phyloP scores from a whole-genome alignment of 305 asterid species.

The Ruellia speciosa region DNA sequence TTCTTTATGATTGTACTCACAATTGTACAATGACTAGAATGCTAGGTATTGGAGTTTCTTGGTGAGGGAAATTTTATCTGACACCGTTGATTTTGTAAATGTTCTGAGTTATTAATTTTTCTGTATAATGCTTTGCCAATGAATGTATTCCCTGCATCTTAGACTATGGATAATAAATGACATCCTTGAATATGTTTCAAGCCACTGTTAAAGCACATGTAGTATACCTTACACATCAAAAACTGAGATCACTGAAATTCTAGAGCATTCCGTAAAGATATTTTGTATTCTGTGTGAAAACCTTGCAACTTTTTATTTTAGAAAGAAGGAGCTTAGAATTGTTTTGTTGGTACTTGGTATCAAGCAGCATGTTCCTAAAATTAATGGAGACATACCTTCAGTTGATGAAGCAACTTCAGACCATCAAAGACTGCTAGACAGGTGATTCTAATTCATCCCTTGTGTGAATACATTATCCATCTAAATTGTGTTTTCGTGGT shows the following conservation, averaged over 20 bases:
- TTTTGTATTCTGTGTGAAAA: slow-evolving; percentile 17
- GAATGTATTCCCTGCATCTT: too few species aligned
- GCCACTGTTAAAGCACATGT: too few species aligned
- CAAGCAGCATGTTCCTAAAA: slow-evolving; percentile 84
- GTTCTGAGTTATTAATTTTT: too few species aligned
- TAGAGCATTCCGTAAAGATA: not conserved
- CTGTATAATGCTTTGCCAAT: too few species aligned
- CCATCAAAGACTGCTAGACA: slow-evolving; percentile 85
- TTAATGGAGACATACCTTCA: slow-evolving; percentile 88
- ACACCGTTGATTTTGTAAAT: too few species aligned
- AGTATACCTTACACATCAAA: slow-evolving; percentile 7
- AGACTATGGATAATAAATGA: too few species aligned
- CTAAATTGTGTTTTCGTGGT: slow-evolving; percentile 1
- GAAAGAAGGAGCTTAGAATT: slow-evolving; percentile 14
- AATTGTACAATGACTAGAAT: not conserved
- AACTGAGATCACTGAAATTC: slow-evolving; percentile 13
- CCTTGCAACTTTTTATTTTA: slow-evolving; percentile 15
- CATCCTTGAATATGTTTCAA: too few species aligned
- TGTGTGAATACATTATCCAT: slow-evolving; percentile 2
- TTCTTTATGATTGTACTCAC: not conserved
- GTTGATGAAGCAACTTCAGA: slow-evolving; percentile 87
- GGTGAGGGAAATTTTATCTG: not conserved
- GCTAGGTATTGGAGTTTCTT: not conserved
- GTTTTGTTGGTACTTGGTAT: slow-evolving; percentile 20
- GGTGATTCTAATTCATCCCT: slow-evolving; percentile 41